Evolutionary conservation across 2,329 filamentous ascomycete genomes (phyloP).

Genomic region (Venturia effusa): DNA sequence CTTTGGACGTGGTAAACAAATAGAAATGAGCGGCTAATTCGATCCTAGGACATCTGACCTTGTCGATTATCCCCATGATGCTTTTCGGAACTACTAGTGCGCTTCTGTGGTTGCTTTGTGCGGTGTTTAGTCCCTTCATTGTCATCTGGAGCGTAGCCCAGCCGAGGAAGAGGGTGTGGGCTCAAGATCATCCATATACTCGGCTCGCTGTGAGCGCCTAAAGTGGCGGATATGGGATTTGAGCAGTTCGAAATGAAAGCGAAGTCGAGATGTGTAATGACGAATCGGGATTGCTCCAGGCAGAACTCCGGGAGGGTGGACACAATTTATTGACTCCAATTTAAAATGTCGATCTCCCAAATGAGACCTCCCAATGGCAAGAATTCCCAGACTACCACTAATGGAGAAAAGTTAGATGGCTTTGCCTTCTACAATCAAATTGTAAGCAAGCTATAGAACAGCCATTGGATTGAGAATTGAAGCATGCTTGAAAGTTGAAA

Average conservation of each 20-base stretch:
- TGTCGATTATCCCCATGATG: constrained; percentile 1
- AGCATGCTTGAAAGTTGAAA: too few species aligned
- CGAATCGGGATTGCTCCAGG: not conserved
- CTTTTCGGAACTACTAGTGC: constrained; percentile 2
- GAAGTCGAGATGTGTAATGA: not conserved
- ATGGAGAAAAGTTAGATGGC: too few species aligned
- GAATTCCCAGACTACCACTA: too few species aligned
- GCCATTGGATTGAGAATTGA: too few species aligned
- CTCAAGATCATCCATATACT: not conserved
- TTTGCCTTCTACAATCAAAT: not conserved
- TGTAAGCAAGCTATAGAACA: not conserved
- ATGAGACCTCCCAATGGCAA: too few species aligned
- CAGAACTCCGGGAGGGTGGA: not conserved
- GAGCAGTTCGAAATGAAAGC: not conserved
- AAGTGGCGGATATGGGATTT: not conserved
- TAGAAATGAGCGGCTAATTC: not conserved
- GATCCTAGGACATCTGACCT: not conserved
- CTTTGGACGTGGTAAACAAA: not conserved
- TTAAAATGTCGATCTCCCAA: not conserved
- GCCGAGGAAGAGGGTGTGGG: not conserved
- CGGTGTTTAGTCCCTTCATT: not conserved
- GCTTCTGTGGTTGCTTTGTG: not conserved
- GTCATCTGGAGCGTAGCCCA: not conserved
- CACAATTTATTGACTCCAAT: not conserved
- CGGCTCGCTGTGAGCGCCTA: not conserved